Evolutionary conservation across 352 stramenopile genomes (phyloP), one percentile per base, ranked within the genome.

Genomic region (Phytopythium chamaehyphon): DNA sequence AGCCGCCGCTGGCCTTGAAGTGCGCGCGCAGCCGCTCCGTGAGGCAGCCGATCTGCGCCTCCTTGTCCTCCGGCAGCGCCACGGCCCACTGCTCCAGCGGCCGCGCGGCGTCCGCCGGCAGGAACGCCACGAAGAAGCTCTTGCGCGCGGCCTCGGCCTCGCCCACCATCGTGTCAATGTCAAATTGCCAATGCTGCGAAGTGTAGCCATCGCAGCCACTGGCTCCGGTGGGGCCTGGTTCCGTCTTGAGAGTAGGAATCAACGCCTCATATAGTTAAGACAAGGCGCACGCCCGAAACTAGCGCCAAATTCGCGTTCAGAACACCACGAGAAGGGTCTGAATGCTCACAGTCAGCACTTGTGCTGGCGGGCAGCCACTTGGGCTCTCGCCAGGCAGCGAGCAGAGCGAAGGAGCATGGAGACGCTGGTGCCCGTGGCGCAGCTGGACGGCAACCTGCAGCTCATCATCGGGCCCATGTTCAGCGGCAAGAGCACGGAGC

Each of bases 381-480:
- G n/a, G n/a, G n/a, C n/a, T n/a, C n/a, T n/a, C n/a, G n/a, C n/a
- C n/a, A n/a, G n/a, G n/a, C n/a, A n/a, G n/a, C n/a, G n/a, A n/a
- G n/a, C n/a, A n/a, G n/a, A n/a, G n/a, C n/a, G n/a, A n/a, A n/a
- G 23, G 19, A 14, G 6, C 15, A 16, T 7, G 28, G 12, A 1
- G 4, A 12, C 2, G 6, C 15, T 1, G 18, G 31, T 26, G n/a
- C 6, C 46, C 31, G 40, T 51, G 46, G 12, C 46, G 31, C 33
- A 21, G 18, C 11, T 83, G 19, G 66, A 70, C 26, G 80, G 83
- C 37, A 66, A 83, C 55, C 54, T 94, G 51, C 78, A 94, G 61
- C 74, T 94, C 33, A 93, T 94, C 47, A 74, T 94, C 36, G 84
- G 84, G 6, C 82, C 84, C 49, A 94, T 94, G 84, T 94, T 93